Evolutionary conservation across 2,329 filamentous ascomycete genomes (phyloP), one percentile per base, ranked within the genome.

Genomic region (Pestalotiopsis sp.): DNA sequence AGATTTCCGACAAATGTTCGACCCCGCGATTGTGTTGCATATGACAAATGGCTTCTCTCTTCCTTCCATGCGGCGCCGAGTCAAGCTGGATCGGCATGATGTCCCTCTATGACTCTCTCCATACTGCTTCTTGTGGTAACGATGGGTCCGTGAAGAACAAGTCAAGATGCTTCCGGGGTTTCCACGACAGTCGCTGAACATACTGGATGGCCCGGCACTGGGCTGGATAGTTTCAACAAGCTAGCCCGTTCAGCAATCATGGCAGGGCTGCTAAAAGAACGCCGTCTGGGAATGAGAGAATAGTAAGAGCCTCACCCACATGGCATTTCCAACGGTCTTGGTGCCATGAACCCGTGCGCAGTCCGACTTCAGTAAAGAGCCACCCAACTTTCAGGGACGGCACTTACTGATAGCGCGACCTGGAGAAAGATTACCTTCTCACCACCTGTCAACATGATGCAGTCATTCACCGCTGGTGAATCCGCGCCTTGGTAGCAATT

Each of bases 271-370:
- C 45, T 52, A n/a, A 52, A 23, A 52, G n/a, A 11, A 52, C 45
- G 45, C 45, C n/a, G 45, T n/a, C 45, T 52, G 4, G 45, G 20
- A n/a, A 52, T 52, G 17, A 52, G 45, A n/a, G 17, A 52, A 13
- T 38, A 36, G 36, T 36, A 31, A 61, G 59, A 61, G 59, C 59
- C 59, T 61, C 59, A 61, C 36, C 59, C 59, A 61, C 59, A 61
- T 61, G 59, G 59, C 59, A 61, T 36, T 40, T 40, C 11, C 31
- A 61, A 61, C 59, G 31, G 59, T 40, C 59, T 20, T 61, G 31
- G n/a, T 12, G 17, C 13, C n/a, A 17, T 36, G 17, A 17, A 52
- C 14, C 45, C n/a, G 45, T n/a, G 17, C 45, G 2, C 17, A 17
- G 45, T 17, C 45, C 45, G 45, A 52, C 45, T 52, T n/a, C 45